Evolutionary conservation across 1,284 basidiomycete species (phyloP).

Genomic region (Ganoderma boninense): DNA sequence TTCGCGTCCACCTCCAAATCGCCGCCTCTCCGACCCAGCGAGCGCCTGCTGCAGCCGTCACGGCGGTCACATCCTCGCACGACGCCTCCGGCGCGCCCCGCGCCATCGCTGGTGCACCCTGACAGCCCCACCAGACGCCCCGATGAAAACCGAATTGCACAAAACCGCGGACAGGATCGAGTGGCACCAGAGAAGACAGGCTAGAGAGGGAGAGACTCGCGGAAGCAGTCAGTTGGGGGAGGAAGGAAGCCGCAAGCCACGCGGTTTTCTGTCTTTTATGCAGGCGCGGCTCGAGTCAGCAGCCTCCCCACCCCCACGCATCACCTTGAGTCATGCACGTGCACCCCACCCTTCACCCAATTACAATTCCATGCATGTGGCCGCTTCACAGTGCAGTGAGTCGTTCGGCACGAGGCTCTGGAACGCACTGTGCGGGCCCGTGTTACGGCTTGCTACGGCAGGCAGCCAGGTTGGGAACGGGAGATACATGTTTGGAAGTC

Average conservation of each 20-base stretch:
- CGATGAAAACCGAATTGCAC: neutral
- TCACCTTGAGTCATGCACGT: constrained; percentile 33
- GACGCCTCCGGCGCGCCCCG: neutral
- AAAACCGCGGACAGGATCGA: neutral
- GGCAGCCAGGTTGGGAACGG: neutral
- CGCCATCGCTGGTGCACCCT: neutral
- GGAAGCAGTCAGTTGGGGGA: neutral
- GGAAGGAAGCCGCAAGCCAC: neutral
- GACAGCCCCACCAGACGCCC: neutral
- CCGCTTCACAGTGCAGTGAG: neutral
- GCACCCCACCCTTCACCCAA: constrained; percentile 6
- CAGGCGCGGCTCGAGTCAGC: constrained; percentile 31
- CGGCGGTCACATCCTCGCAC: neutral
- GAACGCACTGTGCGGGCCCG: neutral
- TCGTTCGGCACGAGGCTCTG: neutral
- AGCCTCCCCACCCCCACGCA: constrained; percentile 16
- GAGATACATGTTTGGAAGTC: neutral
- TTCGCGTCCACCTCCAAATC: neutral
- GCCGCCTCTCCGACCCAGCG: neutral
- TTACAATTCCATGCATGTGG: neutral
- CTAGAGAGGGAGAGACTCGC: neutral
- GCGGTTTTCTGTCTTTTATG: constrained; percentile 26
- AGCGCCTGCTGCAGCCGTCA: neutral
- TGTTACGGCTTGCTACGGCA: neutral
- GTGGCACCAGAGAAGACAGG: neutral